Evolutionary conservation across 2,329 filamentous ascomycete genomes (phyloP).

Genomic region (Colletotrichum orbiculare): DNA sequence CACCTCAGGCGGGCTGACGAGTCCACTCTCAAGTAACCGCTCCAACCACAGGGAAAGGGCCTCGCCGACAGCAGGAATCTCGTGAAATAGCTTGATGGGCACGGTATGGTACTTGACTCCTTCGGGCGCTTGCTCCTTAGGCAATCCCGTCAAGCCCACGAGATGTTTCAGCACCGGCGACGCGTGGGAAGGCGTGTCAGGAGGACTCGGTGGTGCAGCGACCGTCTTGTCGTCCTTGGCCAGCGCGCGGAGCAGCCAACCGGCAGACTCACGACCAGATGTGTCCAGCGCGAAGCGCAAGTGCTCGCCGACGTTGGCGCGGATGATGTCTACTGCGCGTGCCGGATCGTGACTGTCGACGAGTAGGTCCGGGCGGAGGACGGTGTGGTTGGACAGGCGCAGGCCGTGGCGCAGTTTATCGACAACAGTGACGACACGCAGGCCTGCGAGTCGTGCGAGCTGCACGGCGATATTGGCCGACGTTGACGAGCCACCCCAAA

Average conservation of each 20-base stretch:
- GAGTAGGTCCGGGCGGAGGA: slow-evolving; percentile 67
- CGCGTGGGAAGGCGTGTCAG: slow-evolving; percentile 48
- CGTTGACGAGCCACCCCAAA: slow-evolving; percentile 82
- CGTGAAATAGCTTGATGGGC: slow-evolving; percentile 82
- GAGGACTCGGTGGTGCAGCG: slow-evolving; percentile 48
- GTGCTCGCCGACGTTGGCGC: slow-evolving; percentile 64
- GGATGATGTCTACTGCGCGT: slow-evolving; percentile 74
- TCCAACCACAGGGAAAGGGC: slow-evolving; percentile 75
- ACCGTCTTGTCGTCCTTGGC: slow-evolving; percentile 42
- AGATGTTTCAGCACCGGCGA: slow-evolving; percentile 62
- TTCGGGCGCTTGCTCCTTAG: slow-evolving; percentile 61
- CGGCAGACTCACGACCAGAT: slow-evolving; percentile 71
- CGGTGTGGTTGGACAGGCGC: slow-evolving; percentile 59
- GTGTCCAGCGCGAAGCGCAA: slow-evolving; percentile 78
- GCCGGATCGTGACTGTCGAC: slow-evolving; percentile 75
- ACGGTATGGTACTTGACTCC: slow-evolving; percentile 71
- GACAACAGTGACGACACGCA: slow-evolving; percentile 73
- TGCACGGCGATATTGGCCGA: slow-evolving; percentile 76
- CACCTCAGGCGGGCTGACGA: slow-evolving; percentile 72
- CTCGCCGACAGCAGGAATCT: slow-evolving; percentile 71
- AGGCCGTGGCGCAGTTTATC: slow-evolving; percentile 75
- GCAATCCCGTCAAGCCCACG: slow-evolving; percentile 74
- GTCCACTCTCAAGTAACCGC: slow-evolving; percentile 64
- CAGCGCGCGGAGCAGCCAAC: slow-evolving; percentile 66
- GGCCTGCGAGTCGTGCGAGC: slow-evolving; percentile 72